A percentile compares a stretch with the other conserved stretches of the same genome.
These are phyloP conservation scores for Penicillium capsulatum DNA, from an alignment of 2,329 filamentous ascomycete species.

Conservation along the genomic window DNA sequence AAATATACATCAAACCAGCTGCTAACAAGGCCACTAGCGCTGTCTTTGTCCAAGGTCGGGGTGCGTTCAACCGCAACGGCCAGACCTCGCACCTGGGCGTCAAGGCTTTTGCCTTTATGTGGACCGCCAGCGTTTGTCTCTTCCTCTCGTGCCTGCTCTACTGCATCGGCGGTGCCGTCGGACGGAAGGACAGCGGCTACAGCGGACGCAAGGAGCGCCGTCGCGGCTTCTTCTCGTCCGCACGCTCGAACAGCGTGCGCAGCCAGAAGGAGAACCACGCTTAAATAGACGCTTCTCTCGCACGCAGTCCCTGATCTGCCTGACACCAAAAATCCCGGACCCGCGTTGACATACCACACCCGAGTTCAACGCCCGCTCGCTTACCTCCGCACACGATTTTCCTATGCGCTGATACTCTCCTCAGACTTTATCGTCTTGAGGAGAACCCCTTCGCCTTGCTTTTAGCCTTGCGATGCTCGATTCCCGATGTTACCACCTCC, in stretches of 20 bases:
- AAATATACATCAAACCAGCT: too few relatives aligned
- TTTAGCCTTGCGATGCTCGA: conserved; percentile 6
- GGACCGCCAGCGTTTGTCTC: conserved; percentile 54
- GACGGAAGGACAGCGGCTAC: conserved; percentile 32
- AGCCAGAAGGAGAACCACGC: conserved; percentile 27
- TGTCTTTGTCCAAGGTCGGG: conserved; percentile 56
- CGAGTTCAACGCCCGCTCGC: neutral
- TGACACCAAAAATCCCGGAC: too few relatives aligned
- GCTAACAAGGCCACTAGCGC: conserved; percentile 43
- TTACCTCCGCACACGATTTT: conserved; percentile 2
- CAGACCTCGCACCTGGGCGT: conserved; percentile 50
- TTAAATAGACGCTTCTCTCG: too few relatives aligned
- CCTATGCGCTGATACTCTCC: conserved; percentile 13
- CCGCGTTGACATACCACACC: too few relatives aligned
- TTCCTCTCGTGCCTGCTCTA: conserved; percentile 55
- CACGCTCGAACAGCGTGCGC: conserved; percentile 27
- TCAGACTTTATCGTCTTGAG: conserved; percentile 6
- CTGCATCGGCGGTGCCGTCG: conserved; percentile 47
- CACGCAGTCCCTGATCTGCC: too few relatives aligned
- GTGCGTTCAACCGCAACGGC: conserved; percentile 51
- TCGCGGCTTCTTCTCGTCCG: conserved; percentile 36
- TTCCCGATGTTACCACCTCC: conserved; percentile 2
- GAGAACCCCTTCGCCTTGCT: conserved; percentile 8
- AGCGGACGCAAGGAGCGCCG: conserved; percentile 36
- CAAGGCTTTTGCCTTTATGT: conserved; percentile 60